A percentile compares a stretch with the other conserved stretches of the same genome.
These are phyloP conservation scores for Aplosporella prunicola DNA, from an alignment of 2,329 filamentous ascomycete species.

Conservation along the genomic window DNA sequence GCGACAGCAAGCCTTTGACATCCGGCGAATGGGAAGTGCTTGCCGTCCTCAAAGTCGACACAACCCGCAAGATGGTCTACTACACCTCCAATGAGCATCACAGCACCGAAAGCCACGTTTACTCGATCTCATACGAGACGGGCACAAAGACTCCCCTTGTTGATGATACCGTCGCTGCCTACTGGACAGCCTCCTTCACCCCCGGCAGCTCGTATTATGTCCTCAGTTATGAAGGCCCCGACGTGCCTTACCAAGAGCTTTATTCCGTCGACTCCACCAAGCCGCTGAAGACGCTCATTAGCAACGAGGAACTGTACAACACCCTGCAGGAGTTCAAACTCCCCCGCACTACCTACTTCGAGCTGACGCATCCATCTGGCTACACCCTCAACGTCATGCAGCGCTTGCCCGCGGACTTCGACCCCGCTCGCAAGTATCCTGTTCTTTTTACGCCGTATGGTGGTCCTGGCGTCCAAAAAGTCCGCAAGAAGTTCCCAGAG, in stretches of 20 bases:
- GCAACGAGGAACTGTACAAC: slow-evolving; percentile 49
- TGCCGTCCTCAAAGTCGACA: slow-evolving; percentile 51
- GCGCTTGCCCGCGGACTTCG: slow-evolving; percentile 55
- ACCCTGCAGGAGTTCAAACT: slow-evolving; percentile 52
- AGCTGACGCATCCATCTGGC: slow-evolving; percentile 52
- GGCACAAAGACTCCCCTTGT: slow-evolving; percentile 50
- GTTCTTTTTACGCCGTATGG: slow-evolving; percentile 60
- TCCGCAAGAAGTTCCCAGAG: slow-evolving; percentile 46
- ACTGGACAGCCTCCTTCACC: slow-evolving; percentile 58
- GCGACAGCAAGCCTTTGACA: slow-evolving; percentile 49
- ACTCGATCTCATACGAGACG: slow-evolving; percentile 52
- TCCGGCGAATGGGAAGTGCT: slow-evolving; percentile 57
- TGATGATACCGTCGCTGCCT: slow-evolving; percentile 48
- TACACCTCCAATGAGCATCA: slow-evolving; percentile 57
- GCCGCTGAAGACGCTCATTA: slow-evolving; percentile 49
- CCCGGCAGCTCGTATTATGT: slow-evolving; percentile 55
- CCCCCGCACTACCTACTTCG: slow-evolving; percentile 55
- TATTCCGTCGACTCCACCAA: slow-evolving; percentile 47
- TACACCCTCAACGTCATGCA: slow-evolving; percentile 56
- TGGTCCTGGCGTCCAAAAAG: slow-evolving; percentile 54
- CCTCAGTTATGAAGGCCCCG: slow-evolving; percentile 54
- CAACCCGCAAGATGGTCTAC: slow-evolving; percentile 47
- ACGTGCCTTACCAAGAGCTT: slow-evolving; percentile 60
- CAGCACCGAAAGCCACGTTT: slow-evolving; percentile 58
- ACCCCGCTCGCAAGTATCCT: slow-evolving; percentile 54